These are phyloP conservation scores for Septoria petroselini DNA, from an alignment of 2,329 filamentous ascomycete genomes.

Conservation along the genomic window DNA sequence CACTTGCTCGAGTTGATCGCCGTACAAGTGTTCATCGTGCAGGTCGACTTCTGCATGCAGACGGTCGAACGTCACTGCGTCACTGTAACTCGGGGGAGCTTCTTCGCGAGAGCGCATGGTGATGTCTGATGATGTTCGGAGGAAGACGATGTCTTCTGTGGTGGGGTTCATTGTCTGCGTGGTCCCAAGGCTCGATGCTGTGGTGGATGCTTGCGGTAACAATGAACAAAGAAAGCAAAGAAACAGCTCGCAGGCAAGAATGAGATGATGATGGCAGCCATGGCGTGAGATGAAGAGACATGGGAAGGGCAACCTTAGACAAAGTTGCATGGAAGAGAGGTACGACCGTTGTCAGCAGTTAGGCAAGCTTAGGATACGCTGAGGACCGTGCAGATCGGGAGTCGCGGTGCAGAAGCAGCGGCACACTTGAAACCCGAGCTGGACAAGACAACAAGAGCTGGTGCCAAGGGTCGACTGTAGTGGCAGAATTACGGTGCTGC, in stretches of 20 bases:
- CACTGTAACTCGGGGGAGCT: constrained; percentile 19
- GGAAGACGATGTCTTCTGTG: constrained; percentile 16
- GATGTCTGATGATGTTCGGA: constrained; percentile 13
- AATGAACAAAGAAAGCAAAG: neutral
- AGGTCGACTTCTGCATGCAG: constrained; percentile 9
- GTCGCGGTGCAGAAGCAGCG: neutral
- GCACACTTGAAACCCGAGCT: neutral
- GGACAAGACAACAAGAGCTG: neutral
- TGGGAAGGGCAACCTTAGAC: constrained; percentile 3
- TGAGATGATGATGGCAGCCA: constrained; percentile 13
- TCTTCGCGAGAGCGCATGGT: constrained; percentile 12
- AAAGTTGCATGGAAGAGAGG: constrained; percentile 7
- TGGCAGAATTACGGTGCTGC: neutral
- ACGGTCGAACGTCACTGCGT: constrained; percentile 13
- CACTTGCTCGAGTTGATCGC: constrained; percentile 13
- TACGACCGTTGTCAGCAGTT: neutral
- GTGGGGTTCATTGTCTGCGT: constrained; percentile 8
- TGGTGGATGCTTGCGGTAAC: constrained; percentile 1
- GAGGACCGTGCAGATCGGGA: constrained; percentile 10
- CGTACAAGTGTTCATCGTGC: constrained; percentile 16
- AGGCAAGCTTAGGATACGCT: neutral
- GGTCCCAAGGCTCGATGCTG: neutral
- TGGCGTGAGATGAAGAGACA: constrained; percentile 6
- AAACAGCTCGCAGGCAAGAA: constrained; percentile 6
- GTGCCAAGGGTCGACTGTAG: no score